Percentiles rank a stretch among this genome's conserved stretches.
phyloP scores from a whole-genome alignment of 169 alveolate species.

The Cystoisospora suis region DNA sequence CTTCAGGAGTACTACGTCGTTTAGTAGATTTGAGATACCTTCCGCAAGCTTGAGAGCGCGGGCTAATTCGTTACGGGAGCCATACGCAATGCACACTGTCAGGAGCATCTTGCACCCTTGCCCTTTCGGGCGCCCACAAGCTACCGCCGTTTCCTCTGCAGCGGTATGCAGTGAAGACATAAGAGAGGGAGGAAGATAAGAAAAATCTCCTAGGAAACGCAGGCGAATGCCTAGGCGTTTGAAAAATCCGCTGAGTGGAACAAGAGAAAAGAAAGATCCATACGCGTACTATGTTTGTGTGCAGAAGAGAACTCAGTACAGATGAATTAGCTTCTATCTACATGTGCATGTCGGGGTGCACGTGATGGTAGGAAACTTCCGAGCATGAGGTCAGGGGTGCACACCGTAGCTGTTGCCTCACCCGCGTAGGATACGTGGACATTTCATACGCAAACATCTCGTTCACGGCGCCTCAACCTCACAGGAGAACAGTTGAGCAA shows the following conservation, averaged over 20 bases:
- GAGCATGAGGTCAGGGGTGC: no score
- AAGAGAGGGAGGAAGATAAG: conserved; percentile 11
- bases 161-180: conserved; percentile 9
- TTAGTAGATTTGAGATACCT: background rate
- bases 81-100: conserved; percentile 32
- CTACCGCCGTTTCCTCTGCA: background rate
- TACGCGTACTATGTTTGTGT: background rate
- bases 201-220: conserved; percentile 31
- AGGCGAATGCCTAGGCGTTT: conserved; percentile 24
- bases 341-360: no score
- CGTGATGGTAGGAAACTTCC: no score
- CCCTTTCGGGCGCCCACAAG: background rate
- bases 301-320: background rate
- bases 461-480: no score
- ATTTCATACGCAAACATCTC: no score
- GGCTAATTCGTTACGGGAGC: conserved; percentile 24
- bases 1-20: no score
- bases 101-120: background rate
- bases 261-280: background rate
- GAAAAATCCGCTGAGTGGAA: conserved; percentile 27
- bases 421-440: no score
- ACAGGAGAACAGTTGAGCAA: no score
- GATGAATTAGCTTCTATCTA: no score
- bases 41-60: conserved; percentile 7
- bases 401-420: no score